Evolutionary conservation across 1,139 yeast species (phyloP).

Genomic region (Insectozyma bohioensis): DNA sequence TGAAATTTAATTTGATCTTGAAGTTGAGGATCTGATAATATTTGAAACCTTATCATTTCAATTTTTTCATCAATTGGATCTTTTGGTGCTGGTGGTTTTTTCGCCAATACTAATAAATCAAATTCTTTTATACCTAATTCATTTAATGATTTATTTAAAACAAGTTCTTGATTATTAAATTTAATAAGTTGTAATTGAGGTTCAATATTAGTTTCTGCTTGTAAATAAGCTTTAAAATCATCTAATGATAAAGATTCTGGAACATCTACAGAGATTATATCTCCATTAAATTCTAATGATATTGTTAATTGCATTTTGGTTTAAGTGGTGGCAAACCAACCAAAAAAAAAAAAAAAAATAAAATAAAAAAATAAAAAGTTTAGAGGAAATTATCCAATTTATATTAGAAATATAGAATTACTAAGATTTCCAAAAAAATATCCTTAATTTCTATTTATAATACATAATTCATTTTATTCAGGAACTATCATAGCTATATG

Average conservation of each 20-base stretch:
- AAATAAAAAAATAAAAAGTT: not conserved
- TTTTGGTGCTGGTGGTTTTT: constrained; percentile 12
- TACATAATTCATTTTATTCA: constrained; percentile 4
- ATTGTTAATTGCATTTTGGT: constrained; percentile 37
- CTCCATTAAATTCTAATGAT: constrained; percentile 30
- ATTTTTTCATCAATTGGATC: constrained; percentile 35
- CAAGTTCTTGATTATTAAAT: constrained; percentile 46
- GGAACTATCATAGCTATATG: constrained; percentile 71
- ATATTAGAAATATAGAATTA: no score
- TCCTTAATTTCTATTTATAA: no score
- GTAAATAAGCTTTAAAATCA: constrained; percentile 76
- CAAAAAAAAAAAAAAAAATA: constrained; percentile 3
- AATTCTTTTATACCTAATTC: constrained; percentile 52
- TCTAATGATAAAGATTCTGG: constrained; percentile 61
- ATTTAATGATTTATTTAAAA: constrained; percentile 34
- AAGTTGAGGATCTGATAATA: constrained; percentile 39
- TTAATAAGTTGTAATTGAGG: constrained; percentile 47
- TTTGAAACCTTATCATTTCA: constrained; percentile 52
- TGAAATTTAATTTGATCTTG: constrained; percentile 31
- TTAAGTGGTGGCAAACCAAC: constrained; percentile 3
- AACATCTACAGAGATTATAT: constrained; percentile 49
- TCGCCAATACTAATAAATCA: constrained; percentile 51
- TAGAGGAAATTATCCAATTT: no score
- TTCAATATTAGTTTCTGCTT: constrained; percentile 65
- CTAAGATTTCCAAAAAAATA: no score